Evolutionary conservation across 1,284 basidiomycete genomes (phyloP), one percentile per base, ranked within the genome.

Genomic region (Kalmanozyma brasiliensis): DNA sequence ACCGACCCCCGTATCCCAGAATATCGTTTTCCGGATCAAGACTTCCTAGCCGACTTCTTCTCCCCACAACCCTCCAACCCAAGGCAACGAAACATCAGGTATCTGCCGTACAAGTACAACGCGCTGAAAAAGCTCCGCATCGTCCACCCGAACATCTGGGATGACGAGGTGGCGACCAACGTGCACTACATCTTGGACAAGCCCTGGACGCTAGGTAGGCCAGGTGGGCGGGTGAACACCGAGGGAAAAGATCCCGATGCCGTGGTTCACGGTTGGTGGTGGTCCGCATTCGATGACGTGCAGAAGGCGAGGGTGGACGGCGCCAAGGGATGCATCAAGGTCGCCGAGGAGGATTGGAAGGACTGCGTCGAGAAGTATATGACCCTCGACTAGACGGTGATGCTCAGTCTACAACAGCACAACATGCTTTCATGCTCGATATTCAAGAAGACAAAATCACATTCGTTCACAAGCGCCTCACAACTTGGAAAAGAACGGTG

Each of bases 21-120:
- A 1, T 94, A 90, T 84, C 85, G 85, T 35, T 98, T 98, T 82
- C 89, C 93, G 0, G 94, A 98, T 81, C 94, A 98, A 83, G 94
- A 98, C 77, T 86, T 96, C 22, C 87, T 98, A 29, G 87, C 93
- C 1, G 87, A 87, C 30, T 88, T 89, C 77, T 97, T 94, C 85
- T 83, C 85, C 30, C 24, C 49, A 3, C 26, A n/a, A n/a, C n/a
- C n/a, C n/a, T n/a, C 24, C 2, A 38, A 23, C 6, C 46, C n/a
- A n/a, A n/a, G n/a, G n/a, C n/a, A n/a, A n/a, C n/a, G 65, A 2
- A 41, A 69, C 46, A 85, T 84, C 89, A 89, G 84, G 53, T 88
- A 89, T 10, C 82, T 94, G 29, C 87, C 89, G 0, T 94, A 90
- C 88, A 87, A 87, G 60, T 94, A 93, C 83, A 95, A 95, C 73